Evolutionary conservation across 306 rosid species (phyloP).

Genomic region (Elaeagnus macrophylla): DNA sequence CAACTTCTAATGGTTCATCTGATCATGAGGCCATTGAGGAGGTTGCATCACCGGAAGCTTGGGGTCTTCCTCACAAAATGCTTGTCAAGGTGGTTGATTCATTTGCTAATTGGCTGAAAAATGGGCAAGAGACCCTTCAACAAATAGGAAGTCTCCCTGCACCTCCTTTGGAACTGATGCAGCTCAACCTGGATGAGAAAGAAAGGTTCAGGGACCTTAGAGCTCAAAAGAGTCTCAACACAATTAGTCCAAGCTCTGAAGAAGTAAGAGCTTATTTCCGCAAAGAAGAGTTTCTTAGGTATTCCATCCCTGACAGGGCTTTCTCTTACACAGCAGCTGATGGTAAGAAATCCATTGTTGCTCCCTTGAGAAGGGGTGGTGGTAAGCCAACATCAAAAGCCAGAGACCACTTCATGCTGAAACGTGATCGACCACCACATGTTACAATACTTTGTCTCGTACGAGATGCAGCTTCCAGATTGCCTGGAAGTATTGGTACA

Average conservation of each 20-base stretch:
- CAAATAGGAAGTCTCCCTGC: constrained; percentile 55
- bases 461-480: constrained; percentile 69
- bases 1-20: constrained; percentile 22
- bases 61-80: constrained; percentile 59
- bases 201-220: constrained; percentile 45
- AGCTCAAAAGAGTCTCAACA: constrained; percentile 44
- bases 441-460: constrained; percentile 54
- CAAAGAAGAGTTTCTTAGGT: constrained; percentile 56
- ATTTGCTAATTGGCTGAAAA: constrained; percentile 56
- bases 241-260: constrained; percentile 49
- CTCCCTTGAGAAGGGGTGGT: constrained; percentile 50
- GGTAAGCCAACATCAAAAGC: constrained; percentile 54
- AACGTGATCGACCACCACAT: constrained; percentile 48
- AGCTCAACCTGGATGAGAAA: constrained; percentile 43
- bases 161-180: constrained; percentile 53
- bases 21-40: constrained; percentile 33
- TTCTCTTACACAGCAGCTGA: constrained; percentile 62
- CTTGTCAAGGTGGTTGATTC: constrained; percentile 56
- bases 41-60: constrained; percentile 46
- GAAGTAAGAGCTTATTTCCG: constrained; percentile 54
- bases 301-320: constrained; percentile 57
- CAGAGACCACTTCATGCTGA: constrained; percentile 57
- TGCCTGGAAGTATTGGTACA: constrained; percentile 70
- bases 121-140: constrained; percentile 47
- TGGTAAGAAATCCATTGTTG: constrained; percentile 58